These are phyloP conservation scores for Carex arenaria DNA, from an alignment of 202 grass and related monocot species.

Conservation along the genomic window DNA sequence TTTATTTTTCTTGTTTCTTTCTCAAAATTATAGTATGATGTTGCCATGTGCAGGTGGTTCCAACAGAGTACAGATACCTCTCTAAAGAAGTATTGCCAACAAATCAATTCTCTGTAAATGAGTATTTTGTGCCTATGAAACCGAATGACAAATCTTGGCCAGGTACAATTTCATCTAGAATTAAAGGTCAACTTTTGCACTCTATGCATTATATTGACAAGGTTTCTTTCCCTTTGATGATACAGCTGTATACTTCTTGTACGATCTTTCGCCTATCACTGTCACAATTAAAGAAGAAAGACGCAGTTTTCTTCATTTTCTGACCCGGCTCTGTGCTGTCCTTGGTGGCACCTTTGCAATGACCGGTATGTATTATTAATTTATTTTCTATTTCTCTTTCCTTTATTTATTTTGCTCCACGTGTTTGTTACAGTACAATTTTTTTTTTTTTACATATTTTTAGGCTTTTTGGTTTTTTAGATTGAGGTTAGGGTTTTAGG, in stretches of 20 bases:
- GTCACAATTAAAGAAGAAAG: slow-evolving; percentile 98
- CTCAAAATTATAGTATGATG: background rate
- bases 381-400: background rate
- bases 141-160: slow-evolving; percentile 75
- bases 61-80: slow-evolving; percentile 87
- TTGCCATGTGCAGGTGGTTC: slow-evolving; percentile 70
- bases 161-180: slow-evolving; percentile 36
- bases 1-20: background rate
- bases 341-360: slow-evolving; percentile 99
- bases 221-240: slow-evolving; percentile 19
- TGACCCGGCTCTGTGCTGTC: slow-evolving; percentile 89
- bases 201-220: slow-evolving; percentile 14
- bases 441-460: background rate
- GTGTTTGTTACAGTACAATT: background rate
- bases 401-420: background rate
- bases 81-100: slow-evolving; percentile 85
- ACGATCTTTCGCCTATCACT: slow-evolving; percentile 96
- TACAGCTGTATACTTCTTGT: slow-evolving; percentile 93
- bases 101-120: slow-evolving; percentile 98
- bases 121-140: slow-evolving; percentile 82
- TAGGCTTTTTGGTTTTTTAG: background rate
- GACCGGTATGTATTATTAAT: slow-evolving; percentile 52
- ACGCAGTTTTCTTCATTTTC: slow-evolving; percentile 90
- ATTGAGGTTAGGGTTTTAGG: background rate
- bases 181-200: background rate